Evolutionary conservation across 2,329 filamentous ascomycete genomes (phyloP), one percentile per base, ranked within the genome.

Genomic region (Exophiala sideris): DNA sequence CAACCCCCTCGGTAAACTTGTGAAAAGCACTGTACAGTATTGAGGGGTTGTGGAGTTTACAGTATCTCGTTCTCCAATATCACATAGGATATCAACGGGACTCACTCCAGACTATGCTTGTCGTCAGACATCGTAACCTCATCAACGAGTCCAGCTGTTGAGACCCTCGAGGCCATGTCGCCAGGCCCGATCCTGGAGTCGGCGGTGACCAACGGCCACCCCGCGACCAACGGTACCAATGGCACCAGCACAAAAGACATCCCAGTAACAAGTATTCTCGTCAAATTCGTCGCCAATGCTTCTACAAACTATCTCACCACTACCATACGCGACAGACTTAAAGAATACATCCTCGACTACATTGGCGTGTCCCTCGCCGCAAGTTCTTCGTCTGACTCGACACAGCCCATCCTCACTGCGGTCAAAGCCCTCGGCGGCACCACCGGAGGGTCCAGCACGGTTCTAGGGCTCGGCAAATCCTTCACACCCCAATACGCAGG

Each of bases 401-500:
- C 62, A 1, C 24, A 45, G 7, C 39, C 62, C 1, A 59, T 64
- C 24, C 48, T 51, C 29, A 52, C 46, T 14, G 62, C 58, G 9
- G 47, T 62, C 45, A 50, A 50, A 14, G 42, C 60, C 6, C 51
- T 64, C 4, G 54, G 51, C 8, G 48, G 54, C 6, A 33, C 40
- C n/a, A 50, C 48, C 33, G 58, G 24, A 29, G 24, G 50, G 11
- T 45, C 54, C 14, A 57, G 47, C 35, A 62, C 60, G 4, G 60
- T 62, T 1, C 32, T 62, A 20, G 60, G 60, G n/a, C 55, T 54
- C n/a, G 62, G 62, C 14, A 54, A 54, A 39, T 44, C 38, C 2
- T 62, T 45, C 36, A 54, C 60, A 10, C 68, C 68, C 2, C 72
- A 73, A 18, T 72, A 71, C 45, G 73, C 73, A 1, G 71, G 67